phyloP scores from a whole-genome alignment of 2,329 filamentous ascomycete genomes.

The Phyllosticta citriasiana region DNA sequence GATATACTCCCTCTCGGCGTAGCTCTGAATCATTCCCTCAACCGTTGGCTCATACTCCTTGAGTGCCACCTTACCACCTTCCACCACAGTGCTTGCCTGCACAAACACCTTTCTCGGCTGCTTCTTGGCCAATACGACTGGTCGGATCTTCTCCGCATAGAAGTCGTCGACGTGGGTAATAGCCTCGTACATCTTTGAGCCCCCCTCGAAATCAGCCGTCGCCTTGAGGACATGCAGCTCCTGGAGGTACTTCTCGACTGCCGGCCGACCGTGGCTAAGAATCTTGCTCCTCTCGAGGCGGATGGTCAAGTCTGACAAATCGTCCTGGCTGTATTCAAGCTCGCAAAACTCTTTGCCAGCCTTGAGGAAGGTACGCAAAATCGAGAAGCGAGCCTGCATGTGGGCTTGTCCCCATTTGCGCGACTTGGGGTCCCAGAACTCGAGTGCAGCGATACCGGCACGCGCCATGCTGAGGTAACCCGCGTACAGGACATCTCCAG shows the following conservation, averaged over 20 bases:
- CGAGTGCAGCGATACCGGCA: conserved; percentile 77
- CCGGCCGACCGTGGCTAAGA: conserved; percentile 67
- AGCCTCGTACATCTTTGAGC: conserved; percentile 68
- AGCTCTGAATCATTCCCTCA: conserved; percentile 54
- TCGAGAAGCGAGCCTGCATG: conserved; percentile 84
- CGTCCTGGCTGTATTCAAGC: conserved; percentile 62
- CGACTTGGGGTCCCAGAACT: conserved; percentile 89
- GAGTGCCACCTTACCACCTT: conserved; percentile 57
- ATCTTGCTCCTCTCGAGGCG: conserved; percentile 80
- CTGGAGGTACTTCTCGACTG: conserved; percentile 78
- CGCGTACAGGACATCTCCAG: conserved; percentile 78
- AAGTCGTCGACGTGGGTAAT: conserved; percentile 81
- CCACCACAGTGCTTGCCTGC: conserved; percentile 75
- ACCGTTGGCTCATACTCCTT: conserved; percentile 78
- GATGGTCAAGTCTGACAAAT: conserved; percentile 73
- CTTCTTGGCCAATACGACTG: conserved; percentile 65
- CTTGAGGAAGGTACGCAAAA: conserved; percentile 73
- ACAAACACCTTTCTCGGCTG: conserved; percentile 87
- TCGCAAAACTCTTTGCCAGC: conserved; percentile 82
- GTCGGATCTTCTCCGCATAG: conserved; percentile 71
- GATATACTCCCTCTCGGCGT: conserved; percentile 26
- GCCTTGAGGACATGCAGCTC: conserved; percentile 89
- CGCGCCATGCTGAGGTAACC: conserved; percentile 91
- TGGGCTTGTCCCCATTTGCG: conserved; percentile 90
- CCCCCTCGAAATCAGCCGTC: conserved; percentile 71